Percentiles rank a stretch among this genome's conserved stretches.
phyloP scores from a whole-genome alignment of 345 rosid species.

The sweet orange (Citrus sinensis) region DVS_A1.0 CM039162.1:20642001-20642500 shows the following conservation, averaged over 20 bases:
- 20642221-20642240: conserved; percentile 54
- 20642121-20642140: conserved; percentile 14
- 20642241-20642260: conserved; percentile 56
- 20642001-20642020: conserved; percentile 17
- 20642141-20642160: conserved; percentile 23
- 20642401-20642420: conserved; percentile 19
- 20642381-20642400: conserved; percentile 1
- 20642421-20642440: conserved; percentile 16
- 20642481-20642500: conserved; percentile 20
- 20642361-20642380: conserved; percentile 2
- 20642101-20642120: conserved; percentile 23
- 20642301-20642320: conserved; percentile 35
- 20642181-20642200: conserved; percentile 4
- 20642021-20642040: conserved; percentile 31
- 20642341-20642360: background rate
- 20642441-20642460: background rate
- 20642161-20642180: conserved; percentile 8
- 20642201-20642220: conserved; percentile 35
- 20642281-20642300: conserved; percentile 64
- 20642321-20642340: conserved; percentile 46
- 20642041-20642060: conserved; percentile 9
- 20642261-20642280: conserved; percentile 64
- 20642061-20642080: conserved; percentile 18
- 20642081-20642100: conserved; percentile 49
- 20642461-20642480: background rate